Evolutionary conservation across 768 basidiomycete genomes (phyloP), one percentile per base, ranked within the genome.

Genomic region (Termitomyces bulborhizus): DNA sequence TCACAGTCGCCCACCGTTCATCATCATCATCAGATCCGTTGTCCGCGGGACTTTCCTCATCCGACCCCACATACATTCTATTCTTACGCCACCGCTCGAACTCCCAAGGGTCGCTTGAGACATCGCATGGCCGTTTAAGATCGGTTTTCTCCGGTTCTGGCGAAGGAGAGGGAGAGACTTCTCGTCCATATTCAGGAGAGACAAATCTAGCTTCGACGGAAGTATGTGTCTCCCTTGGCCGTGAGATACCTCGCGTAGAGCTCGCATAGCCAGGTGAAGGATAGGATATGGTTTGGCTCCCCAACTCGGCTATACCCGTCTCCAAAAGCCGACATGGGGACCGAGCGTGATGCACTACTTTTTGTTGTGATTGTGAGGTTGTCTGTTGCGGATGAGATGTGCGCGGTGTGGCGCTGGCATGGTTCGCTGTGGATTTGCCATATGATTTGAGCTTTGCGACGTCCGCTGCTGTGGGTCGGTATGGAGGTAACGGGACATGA

Each of bases 381-480:
- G 16, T 16, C 27, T n/a, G 44, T 45, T 45, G 44, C n/a, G 27
- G 27, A 15, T 29, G 46, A 21, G 21, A 21, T 21, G 21, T 21
- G 21, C 21, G 2, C 21, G 32, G 6, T 48, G 47, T 26, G 26
- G 36, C 37, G 11, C n/a, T n/a, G 7, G 26, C 40, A 11, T 26
- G 42, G 29, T 29, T 18, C 1, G 47, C 18, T 5, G 24, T 44
- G 21, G 21, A 40, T 39, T 21, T 44, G 24, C 24, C 8, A 12
- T 51, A 9, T 29, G 49, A 26, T 39, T n/a, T 44, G 13, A 59
- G 36, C 18, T 34, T 53, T 34, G 51, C 58, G 2, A 58, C 36
- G 3, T 55, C 48, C 40, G 18, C 48, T 45, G 27, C 36, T 9
- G 54, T 49, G 16, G 58, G 58, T 13, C 54, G 58, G 39, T 59